Evolutionary conservation across 2,329 filamentous ascomycete species (phyloP).

Genomic region (Sporothrix brasiliensis): DNA sequence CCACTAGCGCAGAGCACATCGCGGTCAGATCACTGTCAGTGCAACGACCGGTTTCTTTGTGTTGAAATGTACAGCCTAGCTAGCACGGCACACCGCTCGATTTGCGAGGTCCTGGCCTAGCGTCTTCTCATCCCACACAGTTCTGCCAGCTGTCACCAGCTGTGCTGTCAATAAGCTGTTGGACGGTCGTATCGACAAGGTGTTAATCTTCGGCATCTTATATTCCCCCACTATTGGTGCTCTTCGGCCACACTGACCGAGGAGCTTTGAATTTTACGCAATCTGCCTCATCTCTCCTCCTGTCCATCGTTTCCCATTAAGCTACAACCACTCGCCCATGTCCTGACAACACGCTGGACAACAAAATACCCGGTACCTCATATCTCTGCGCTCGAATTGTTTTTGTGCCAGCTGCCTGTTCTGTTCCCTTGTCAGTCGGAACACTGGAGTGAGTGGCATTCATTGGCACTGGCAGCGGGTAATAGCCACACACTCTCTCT

Average conservation of each 20-base stretch:
- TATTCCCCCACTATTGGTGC: constrained; percentile 16
- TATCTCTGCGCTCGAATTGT: not conserved
- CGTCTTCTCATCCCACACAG: not conserved
- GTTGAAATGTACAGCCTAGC: not conserved
- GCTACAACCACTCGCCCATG: not conserved
- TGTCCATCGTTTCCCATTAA: not conserved
- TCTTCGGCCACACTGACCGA: not conserved
- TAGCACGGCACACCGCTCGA: not conserved
- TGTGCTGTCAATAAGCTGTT: not conserved
- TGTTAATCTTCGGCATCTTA: not conserved
- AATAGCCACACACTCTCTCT: not conserved
- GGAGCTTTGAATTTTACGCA: constrained; percentile 33
- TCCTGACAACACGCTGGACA: not conserved
- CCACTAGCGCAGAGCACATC: constrained; percentile 18
- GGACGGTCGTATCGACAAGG: too few relatives aligned
- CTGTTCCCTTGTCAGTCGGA: not conserved
- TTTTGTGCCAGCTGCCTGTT: not conserved
- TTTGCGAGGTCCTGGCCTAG: not conserved
- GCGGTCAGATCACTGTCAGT: constrained; percentile 29
- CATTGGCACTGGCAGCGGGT: not conserved
- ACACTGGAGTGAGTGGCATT: too few relatives aligned
- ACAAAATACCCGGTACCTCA: not conserved
- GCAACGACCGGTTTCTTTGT: constrained; percentile 3
- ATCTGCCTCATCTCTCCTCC: not conserved
- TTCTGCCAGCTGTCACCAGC: constrained; percentile 29